These are phyloP conservation scores for Gonium pectorale DNA, from an alignment of 139 green algal genomes.

Conservation along the genomic window DNA sequence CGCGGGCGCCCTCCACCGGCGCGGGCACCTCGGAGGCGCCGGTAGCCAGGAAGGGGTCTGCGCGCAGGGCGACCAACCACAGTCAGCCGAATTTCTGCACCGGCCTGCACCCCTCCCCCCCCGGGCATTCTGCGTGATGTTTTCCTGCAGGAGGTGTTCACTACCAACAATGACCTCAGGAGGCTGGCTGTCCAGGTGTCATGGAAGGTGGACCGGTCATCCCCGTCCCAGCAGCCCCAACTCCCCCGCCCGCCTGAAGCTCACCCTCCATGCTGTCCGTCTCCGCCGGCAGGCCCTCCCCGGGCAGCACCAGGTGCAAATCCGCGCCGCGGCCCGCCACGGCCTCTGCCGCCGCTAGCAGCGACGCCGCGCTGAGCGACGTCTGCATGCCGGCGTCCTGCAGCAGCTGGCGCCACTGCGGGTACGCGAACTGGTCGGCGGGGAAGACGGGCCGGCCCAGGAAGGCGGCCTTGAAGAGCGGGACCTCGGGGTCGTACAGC, in stretches of 20 bases:
- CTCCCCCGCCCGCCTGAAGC: not conserved
- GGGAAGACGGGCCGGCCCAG: constrained; percentile 58
- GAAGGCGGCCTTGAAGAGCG: constrained; percentile 71
- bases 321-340: constrained; percentile 38
- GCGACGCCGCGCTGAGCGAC: constrained; percentile 40
- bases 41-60: constrained; percentile 39
- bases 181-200: too few species aligned
- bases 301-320: constrained; percentile 27
- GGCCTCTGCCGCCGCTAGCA: constrained; percentile 54
- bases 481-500: constrained; percentile 72
- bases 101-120: too few species aligned
- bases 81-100: too few species aligned
- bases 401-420: constrained; percentile 65
- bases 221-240: too few species aligned
- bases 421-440: constrained; percentile 54
- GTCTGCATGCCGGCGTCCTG: constrained; percentile 48
- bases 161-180: too few species aligned
- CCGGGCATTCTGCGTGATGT: too few species aligned
- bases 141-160: too few species aligned
- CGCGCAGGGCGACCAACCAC: not conserved
- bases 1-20: constrained; percentile 26
- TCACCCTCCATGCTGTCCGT: constrained; percentile 14
- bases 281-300: constrained; percentile 14
- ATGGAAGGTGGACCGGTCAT: too few species aligned
- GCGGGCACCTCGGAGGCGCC: constrained; percentile 21